Evolutionary conservation across 768 basidiomycete genomes (phyloP).

Genomic region (Pholiota microspora): DNA sequence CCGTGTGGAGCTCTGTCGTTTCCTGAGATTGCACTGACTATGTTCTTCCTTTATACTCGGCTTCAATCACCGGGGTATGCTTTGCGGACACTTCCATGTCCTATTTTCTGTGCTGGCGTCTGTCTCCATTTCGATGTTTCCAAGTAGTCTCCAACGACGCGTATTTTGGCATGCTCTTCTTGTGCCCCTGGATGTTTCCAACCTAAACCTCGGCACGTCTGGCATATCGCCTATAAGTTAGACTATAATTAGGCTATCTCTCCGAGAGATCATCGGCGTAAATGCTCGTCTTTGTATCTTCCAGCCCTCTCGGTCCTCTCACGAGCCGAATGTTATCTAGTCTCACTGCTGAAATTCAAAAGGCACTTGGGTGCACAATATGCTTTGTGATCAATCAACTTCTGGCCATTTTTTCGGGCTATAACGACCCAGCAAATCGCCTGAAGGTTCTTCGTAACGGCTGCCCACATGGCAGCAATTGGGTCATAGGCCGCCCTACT

Average conservation of each 20-base stretch:
- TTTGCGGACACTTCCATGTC: neutral
- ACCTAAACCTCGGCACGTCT: neutral
- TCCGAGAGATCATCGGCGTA: neutral
- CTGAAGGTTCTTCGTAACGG: slow-evolving; percentile 7
- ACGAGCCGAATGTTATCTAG: neutral
- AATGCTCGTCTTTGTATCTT: neutral
- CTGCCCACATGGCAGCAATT: slow-evolving; percentile 15
- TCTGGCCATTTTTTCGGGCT: neutral
- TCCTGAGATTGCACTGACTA: neutral
- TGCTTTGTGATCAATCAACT: slow-evolving; percentile 1
- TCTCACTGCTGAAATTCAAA: neutral
- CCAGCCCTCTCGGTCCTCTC: neutral
- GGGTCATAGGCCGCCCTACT: slow-evolving; percentile 14
- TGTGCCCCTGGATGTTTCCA: neutral
- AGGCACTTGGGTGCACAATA: neutral
- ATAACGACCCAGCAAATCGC: neutral
- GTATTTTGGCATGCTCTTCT: neutral
- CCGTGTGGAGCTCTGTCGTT: neutral
- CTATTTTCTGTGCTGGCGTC: neutral
- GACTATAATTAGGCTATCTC: neutral
- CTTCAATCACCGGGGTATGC: neutral
- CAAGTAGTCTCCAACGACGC: neutral
- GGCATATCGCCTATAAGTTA: too few species aligned
- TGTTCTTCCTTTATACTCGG: neutral
- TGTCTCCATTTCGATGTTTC: neutral